Base-by-base conservation (phyloP, 1,139 yeast species). In the Suhomyces choctaworum region DNA sequence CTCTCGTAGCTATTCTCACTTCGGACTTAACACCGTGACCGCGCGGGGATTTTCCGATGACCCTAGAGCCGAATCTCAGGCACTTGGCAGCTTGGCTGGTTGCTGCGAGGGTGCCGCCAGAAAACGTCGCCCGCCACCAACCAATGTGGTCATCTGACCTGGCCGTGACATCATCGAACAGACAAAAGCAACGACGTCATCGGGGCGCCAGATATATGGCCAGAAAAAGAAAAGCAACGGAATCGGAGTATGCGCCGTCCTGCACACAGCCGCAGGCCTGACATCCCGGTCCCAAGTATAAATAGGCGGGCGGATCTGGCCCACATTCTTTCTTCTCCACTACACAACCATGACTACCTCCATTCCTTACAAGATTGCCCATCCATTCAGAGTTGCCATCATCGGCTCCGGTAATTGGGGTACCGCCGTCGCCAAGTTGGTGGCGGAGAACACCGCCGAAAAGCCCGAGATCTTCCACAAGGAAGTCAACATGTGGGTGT, bases 321-420 rank as follows among this genome's bases (percentile, higher is more conserved):
- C 21, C 25, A n/a, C 6, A 22, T 21, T 11, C 9, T 26, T 3
- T 10, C 11, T 22, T 22, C 22, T n/a, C 16, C 23, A 23, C n/a
- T 29, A 22, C 5, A 1, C 39, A 56, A 17, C 17, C 34, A 66
- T 65, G 69, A 64, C 70, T 43, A 27, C 51, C 20, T 16, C 43
- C 22, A 46, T 60, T 34, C 66, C 71, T 36, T 63, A 62, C 42
- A 50, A 52, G 37, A 56, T 67, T 36, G 59, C 48, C 19, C 51
- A 55, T 28, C 80, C 80, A 12, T 75, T 66, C 51, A 60, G 54
- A 43, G 57, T 70, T 27, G 64, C 71, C 38, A 67, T 70, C 16
- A 61, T 70, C 41, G 76, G 76, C 14, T 67, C 74, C 20, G 76
- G 76, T 22, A 70, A 70, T 49, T 70, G 76, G 76, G 76, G 76